Percentiles rank a stretch among this genome's conserved stretches.
phyloP scores from a whole-genome alignment of 257 asterid species.

The Orobanche coerulescens region DNA sequence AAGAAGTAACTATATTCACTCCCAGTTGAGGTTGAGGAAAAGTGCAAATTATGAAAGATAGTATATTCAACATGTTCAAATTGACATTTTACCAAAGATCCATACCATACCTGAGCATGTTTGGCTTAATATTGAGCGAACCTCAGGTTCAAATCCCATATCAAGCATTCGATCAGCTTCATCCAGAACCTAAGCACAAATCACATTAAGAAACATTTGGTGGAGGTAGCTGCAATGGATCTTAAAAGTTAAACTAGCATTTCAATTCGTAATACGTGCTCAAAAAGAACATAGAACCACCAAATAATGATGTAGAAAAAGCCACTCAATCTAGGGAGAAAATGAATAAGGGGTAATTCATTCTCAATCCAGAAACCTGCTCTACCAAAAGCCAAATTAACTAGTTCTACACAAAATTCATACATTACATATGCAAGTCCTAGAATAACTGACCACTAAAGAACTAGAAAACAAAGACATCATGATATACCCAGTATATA shows the following conservation, averaged over 20 bases:
- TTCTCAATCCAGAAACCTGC: neutral
- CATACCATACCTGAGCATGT: conserved; percentile 65
- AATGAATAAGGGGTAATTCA: neutral
- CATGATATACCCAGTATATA: no score
- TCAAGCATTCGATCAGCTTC: conserved; percentile 99
- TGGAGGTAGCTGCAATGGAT: neutral
- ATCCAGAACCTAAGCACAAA: conserved; percentile 63
- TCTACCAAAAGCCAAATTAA: neutral
- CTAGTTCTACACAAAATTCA: neutral
- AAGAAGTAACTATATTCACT: neutral
- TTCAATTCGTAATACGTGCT: neutral
- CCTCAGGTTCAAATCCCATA: conserved; percentile 99
- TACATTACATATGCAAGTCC: neutral
- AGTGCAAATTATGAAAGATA: conserved; percentile 1
- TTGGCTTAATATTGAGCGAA: conserved; percentile 82
- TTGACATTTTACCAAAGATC: conserved; percentile 6
- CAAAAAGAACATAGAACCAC: neutral
- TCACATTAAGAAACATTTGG: conserved; percentile 7
- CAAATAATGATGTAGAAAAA: neutral
- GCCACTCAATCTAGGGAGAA: neutral
- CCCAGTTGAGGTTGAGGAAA: neutral
- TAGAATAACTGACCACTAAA: neutral
- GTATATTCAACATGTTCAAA: conserved; percentile 12
- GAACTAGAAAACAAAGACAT: neutral
- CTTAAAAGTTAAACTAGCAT: neutral